phyloP scores from a whole-genome alignment of 2,329 filamentous ascomycete species.

The Neospermospora avenae region DNA sequence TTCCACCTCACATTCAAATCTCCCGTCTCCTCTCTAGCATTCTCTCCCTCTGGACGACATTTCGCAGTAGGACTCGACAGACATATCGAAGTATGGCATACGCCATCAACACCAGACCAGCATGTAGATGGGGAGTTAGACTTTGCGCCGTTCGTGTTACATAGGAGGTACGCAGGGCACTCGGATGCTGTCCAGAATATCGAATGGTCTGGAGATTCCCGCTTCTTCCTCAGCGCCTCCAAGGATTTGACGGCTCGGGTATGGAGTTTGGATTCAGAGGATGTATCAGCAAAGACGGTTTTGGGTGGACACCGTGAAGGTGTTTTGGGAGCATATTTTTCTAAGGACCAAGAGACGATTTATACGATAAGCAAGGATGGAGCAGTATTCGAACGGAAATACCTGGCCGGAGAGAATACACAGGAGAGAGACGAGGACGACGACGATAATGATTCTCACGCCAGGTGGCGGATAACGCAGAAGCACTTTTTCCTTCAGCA shows the following conservation, averaged over 20 bases:
- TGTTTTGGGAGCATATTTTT: slow-evolving; percentile 96
- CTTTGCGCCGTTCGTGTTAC: slow-evolving; percentile 89
- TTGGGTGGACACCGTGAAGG: slow-evolving; percentile 87
- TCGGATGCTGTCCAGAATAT: slow-evolving; percentile 84
- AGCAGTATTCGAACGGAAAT: slow-evolving; percentile 93
- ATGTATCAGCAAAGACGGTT: slow-evolving; percentile 85
- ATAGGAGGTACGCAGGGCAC: slow-evolving; percentile 82
- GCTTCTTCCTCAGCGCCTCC: slow-evolving; percentile 89
- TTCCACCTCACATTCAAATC: slow-evolving; percentile 95
- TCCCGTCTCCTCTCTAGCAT: slow-evolving; percentile 78
- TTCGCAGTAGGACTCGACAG: slow-evolving; percentile 88
- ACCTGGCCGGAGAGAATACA: slow-evolving; percentile 58
- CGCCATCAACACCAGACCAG: slow-evolving; percentile 82
- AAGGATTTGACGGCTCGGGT: slow-evolving; percentile 91
- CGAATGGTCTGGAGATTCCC: slow-evolving; percentile 93
- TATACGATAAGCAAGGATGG: slow-evolving; percentile 97
- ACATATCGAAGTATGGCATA: slow-evolving; percentile 93
- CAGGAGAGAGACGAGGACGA: slow-evolving; percentile 52
- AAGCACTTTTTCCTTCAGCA: slow-evolving; percentile 93
- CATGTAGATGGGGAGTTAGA: slow-evolving; percentile 79
- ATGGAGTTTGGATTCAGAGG: slow-evolving; percentile 88
- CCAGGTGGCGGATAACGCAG: slow-evolving; percentile 88
- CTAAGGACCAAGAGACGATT: slow-evolving; percentile 88
- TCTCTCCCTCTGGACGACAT: slow-evolving; percentile 85
- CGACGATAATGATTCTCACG: slow-evolving; percentile 60